These are phyloP conservation scores for Taphrina confusa DNA, from an alignment of 1,139 yeast species.

Conservation along the genomic window DNA sequence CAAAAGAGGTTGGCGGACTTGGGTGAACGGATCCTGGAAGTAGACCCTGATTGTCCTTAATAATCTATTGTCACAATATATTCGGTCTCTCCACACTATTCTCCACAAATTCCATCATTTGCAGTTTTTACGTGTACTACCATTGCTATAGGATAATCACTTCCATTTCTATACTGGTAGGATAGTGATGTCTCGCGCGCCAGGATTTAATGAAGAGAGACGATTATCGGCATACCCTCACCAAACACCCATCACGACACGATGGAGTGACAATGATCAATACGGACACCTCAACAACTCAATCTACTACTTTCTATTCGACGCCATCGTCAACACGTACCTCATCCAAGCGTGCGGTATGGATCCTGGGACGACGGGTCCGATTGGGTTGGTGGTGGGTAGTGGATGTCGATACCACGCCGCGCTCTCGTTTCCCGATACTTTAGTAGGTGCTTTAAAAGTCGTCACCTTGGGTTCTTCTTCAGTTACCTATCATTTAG, in stretches of 20 bases:
- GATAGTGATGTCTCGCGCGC: not conserved
- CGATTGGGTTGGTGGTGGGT: constrained; percentile 29
- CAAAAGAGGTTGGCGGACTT: constrained; percentile 10
- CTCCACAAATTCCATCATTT: too few relatives aligned
- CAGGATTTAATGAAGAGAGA: constrained; percentile 1
- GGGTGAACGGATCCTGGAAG: constrained; percentile 25
- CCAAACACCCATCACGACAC: constrained; percentile 16
- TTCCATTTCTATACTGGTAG: too few relatives aligned
- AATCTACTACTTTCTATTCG: constrained; percentile 20
- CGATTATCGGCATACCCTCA: constrained; percentile 2
- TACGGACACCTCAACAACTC: constrained; percentile 30
- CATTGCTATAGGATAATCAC: too few relatives aligned
- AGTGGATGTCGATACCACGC: constrained; percentile 31
- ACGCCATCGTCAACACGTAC: constrained; percentile 30
- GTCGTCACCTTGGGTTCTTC: constrained; percentile 19
- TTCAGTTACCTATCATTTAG: constrained; percentile 25
- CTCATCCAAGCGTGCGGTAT: constrained; percentile 9
- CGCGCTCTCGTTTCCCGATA: constrained; percentile 26
- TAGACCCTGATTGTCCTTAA: constrained; percentile 12
- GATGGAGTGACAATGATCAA: constrained; percentile 32
- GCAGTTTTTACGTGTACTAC: too few relatives aligned
- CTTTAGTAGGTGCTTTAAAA: constrained; percentile 8
- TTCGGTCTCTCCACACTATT: not conserved
- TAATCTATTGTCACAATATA: not conserved
- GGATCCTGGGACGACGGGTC: constrained; percentile 8